These are phyloP conservation scores for Nannochloropsis gaditana DNA, from an alignment of 108 stramenopile species.

Conservation along the genomic window DNA sequence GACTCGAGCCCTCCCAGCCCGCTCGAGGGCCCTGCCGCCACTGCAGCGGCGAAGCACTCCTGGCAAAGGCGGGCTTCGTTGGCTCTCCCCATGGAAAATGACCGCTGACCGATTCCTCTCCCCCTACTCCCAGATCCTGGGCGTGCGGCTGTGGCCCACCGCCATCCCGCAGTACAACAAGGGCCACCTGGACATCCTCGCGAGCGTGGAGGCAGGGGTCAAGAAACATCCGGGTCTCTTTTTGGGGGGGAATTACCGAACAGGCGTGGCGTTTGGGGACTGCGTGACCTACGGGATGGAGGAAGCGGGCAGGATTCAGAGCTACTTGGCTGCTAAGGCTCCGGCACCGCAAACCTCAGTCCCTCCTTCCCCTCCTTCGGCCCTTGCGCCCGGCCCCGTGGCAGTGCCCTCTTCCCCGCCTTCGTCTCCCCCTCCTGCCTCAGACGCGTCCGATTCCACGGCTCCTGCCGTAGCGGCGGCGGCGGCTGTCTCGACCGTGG, in stretches of 20 bases:
- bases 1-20: too few relatives aligned
- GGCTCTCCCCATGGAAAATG: too few relatives aligned
- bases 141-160: conserved; percentile 68
- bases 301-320: conserved; percentile 66
- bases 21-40: too few relatives aligned
- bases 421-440: neutral
- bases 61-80: too few relatives aligned
- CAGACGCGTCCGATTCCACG: neutral
- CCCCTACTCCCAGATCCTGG: conserved; percentile 48
- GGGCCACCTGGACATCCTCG: conserved; percentile 68
- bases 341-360: neutral
- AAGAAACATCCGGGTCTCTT: conserved; percentile 59
- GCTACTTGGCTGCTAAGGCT: conserved; percentile 46
- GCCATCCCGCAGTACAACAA: conserved; percentile 87
- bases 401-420: neutral
- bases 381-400: neutral
- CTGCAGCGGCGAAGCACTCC: too few relatives aligned
- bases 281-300: conserved; percentile 87
- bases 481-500: neutral
- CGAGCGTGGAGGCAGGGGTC: conserved; percentile 59
- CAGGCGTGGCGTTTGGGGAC: conserved; percentile 88
- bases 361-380: neutral
- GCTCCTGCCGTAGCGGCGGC: neutral
- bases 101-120: too few relatives aligned
- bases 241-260: conserved; percentile 71